Conservation (phyloP, 306 rosid species). For the Citrullus mucosospermus region DNA sequence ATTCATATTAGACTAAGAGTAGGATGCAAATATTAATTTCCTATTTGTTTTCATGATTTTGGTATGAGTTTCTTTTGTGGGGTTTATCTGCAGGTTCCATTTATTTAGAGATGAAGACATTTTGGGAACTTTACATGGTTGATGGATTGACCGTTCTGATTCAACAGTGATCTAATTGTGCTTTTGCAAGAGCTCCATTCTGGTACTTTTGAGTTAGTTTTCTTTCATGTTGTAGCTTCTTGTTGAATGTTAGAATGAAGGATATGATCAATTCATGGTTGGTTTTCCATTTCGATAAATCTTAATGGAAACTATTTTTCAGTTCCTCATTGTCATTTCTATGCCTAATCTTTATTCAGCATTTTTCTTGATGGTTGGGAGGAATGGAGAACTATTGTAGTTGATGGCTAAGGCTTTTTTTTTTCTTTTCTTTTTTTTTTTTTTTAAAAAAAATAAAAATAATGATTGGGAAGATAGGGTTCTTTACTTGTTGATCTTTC, state of each 20-base stretch:
- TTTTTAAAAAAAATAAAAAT: background rate
- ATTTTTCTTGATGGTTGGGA: background rate
- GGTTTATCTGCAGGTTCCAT: conserved; percentile 38
- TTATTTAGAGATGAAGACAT: conserved; percentile 34
- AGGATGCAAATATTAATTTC: background rate
- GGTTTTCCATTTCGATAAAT: background rate
- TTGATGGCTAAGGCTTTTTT: background rate
- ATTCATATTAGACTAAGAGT: background rate
- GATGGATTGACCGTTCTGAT: background rate
- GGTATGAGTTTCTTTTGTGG: background rate
- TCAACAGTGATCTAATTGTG: background rate
- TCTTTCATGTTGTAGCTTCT: background rate
- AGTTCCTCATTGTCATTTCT: background rate
- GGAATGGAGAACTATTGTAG: background rate
- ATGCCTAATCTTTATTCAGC: background rate
- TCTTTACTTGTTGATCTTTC: too few relatives aligned
- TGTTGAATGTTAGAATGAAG: background rate
- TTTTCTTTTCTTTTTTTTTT: background rate
- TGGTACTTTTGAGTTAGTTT: background rate
- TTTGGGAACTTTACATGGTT: conserved; percentile 27
- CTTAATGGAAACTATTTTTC: background rate
- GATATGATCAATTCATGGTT: background rate
- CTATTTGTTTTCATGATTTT: background rate
- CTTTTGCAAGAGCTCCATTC: background rate
- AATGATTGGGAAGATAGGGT: background rate